Base-by-base conservation (phyloP, 805 yeast genomes). In the Ogataea neopini region DNA sequence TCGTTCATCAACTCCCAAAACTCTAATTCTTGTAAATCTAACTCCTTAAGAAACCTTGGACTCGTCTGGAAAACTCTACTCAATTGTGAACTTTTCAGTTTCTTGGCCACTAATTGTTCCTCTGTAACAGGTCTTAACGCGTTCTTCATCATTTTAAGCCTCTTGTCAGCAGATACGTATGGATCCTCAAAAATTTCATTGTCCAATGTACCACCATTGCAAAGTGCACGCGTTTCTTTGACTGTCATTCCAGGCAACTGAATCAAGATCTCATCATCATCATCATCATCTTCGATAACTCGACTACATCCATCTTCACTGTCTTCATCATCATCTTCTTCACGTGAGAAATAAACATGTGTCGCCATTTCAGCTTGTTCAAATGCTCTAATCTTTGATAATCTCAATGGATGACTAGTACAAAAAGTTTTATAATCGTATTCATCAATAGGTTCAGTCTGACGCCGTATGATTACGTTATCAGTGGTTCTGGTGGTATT, bases 301-400 rank as follows among this genome's bases (percentile, higher is more conserved):
- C 40, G 29, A 22, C 29, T 11, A 4, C 14, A 17, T 4, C 22
- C 29, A 22, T 15, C 41, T 19, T 43, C 47, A 9, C 44, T 45
- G 4, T 37, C 46, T 9, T 45, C 53, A 22, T 43, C 51, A 18
- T 37, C 28, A 26, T 57, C 62, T 7, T 59, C 56, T 40, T 56
- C 60, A n/a, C 49, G 53, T 8, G 62, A 56, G 48, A 66, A 68
- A 44, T 54, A 63, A 39, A 60, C 43, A 37, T 56, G 61, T 7
- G 68, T 48, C 3, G 72, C 65, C 48, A 61, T 49, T 43, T 69
- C 73, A 5, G 69, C 64, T 43, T 68, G 70, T 47, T 69, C 72
- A 48, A 68, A 59, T 4, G 71, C 72, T 38, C 62, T 56, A 3
- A 69, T 56, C 49, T 68, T 69, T 17, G 69, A 62, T 11, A 61